Conservation (phyloP, 371 early-diverging fungal genomes). For the Saksenaea vasiformis region DNA sequence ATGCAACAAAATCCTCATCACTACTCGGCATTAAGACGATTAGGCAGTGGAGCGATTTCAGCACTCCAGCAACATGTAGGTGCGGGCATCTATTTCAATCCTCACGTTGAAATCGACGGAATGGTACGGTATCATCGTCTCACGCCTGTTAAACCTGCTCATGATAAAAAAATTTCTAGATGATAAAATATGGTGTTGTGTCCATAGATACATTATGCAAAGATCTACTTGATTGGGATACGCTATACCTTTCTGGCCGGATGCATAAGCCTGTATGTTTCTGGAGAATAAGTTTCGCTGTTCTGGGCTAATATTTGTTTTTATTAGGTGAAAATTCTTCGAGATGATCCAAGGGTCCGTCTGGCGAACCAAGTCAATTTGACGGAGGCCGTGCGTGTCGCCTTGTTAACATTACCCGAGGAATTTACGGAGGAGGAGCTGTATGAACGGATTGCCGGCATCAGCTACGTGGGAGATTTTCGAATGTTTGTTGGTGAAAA, state of each 20-base stretch:
- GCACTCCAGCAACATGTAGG: constrained; percentile 82
- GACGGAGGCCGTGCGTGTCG: constrained; percentile 77
- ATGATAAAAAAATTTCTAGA: constrained; percentile 36
- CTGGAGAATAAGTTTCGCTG: neutral
- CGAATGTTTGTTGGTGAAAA: constrained; percentile 90
- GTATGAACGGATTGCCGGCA: constrained; percentile 72
- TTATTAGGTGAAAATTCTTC: constrained; percentile 69
- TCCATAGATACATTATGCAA: constrained; percentile 78
- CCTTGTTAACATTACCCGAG: constrained; percentile 79
- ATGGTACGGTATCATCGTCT: constrained; percentile 53
- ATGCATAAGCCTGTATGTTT: constrained; percentile 87
- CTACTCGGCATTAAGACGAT: constrained; percentile 72
- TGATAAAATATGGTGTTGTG: constrained; percentile 93
- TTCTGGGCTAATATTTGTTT: neutral
- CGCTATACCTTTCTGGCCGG: constrained; percentile 90
- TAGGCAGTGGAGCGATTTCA: constrained; percentile 74
- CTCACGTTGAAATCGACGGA: constrained; percentile 80
- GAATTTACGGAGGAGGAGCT: constrained; percentile 80
- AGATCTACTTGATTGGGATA: constrained; percentile 91
- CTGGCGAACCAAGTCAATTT: constrained; percentile 84
- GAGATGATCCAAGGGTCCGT: constrained; percentile 82
- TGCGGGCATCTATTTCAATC: constrained; percentile 91
- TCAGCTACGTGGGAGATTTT: constrained; percentile 90
- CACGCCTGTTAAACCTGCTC: constrained; percentile 23
- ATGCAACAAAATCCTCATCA: constrained; percentile 83